Evolutionary conservation across 2,329 filamentous ascomycete species (phyloP), one percentile per base, ranked within the genome.

Genomic region (Neophaeococcomyces aloes): DNA sequence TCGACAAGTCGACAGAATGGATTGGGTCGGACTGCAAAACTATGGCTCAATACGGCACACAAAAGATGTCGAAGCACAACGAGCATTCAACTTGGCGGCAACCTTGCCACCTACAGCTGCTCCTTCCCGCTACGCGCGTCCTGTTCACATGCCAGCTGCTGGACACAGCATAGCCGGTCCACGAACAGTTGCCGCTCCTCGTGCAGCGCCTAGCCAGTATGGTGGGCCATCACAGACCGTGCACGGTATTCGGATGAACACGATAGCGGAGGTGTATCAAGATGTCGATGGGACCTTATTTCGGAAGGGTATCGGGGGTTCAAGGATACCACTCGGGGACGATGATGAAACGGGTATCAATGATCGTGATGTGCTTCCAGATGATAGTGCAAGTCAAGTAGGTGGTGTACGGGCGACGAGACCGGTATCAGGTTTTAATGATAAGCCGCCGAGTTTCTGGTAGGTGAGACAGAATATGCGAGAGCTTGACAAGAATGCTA

Each of bases 1-100:
- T n/a, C 51, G 45, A 0, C 49, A 67, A 6, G 56, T 66, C 14
- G 50, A 59, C 23, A 60, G 58, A 11, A 63, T 66, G 15, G 64
- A 68, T 43, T 55, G 52, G 14, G 48, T 67, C 2, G 65, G 65
- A 4, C 30, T 47, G 36, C 41, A 39, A 19, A 56, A 56, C 29
- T 36, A 45, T 18, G 54, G 54, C 14, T 52, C 52, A 19, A 42
- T 49, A 13, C 13, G 23, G 17, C 51, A 49, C 21, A 39, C 38
- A 8, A 33, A 42, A 10, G 37, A 41, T 5, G 23, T 47, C 19
- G 37, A 40, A 11, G 29, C 36, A 8, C 25, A 47, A 19, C 44
- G 32, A 2, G 7, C 29, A 10, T 29, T 33, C 23, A 29, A 48
- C 10, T 18, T 53, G 2, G 21, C 38, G 6, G 44, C 32, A 18